Evolutionary conservation across 805 yeast species (phyloP).

Genomic region (Barnettozyma siamensis): DNA sequence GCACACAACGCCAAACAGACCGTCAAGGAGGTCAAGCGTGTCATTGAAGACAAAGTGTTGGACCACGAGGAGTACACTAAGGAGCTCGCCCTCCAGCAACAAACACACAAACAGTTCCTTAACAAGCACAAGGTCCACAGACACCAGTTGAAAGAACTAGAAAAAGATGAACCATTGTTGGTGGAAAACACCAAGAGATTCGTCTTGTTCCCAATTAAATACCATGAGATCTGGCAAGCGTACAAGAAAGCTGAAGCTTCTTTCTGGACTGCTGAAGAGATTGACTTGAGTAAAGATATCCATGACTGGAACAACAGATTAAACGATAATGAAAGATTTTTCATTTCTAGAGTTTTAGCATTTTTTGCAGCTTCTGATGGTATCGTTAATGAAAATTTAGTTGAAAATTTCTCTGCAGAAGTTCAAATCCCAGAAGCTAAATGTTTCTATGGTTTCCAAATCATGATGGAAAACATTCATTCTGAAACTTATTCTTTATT

Average conservation of each 20-base stretch:
- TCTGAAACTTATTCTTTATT: slow-evolving; percentile 94
- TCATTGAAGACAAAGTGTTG: slow-evolving; percentile 7
- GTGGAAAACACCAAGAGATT: slow-evolving; percentile 81
- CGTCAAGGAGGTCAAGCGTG: background rate
- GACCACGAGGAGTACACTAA: slow-evolving; percentile 3
- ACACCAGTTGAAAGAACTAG: slow-evolving; percentile 64
- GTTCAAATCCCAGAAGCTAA: slow-evolving; percentile 97
- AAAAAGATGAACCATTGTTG: slow-evolving; percentile 85
- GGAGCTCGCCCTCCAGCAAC: slow-evolving; percentile 19
- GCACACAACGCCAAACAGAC: slow-evolving; percentile 34
- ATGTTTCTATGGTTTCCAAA: slow-evolving; percentile 98
- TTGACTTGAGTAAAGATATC: slow-evolving; percentile 86
- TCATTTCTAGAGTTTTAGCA: slow-evolving; percentile 88
- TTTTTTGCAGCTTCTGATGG: slow-evolving; percentile 99
- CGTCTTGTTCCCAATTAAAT: slow-evolving; percentile 92
- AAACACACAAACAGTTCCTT: slow-evolving; percentile 53
- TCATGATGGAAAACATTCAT: slow-evolving; percentile 99
- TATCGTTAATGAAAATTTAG: slow-evolving; percentile 94
- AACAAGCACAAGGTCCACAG: slow-evolving; percentile 63
- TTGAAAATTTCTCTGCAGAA: slow-evolving; percentile 95
- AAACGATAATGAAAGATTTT: slow-evolving; percentile 88
- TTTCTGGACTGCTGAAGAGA: slow-evolving; percentile 99
- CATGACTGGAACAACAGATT: slow-evolving; percentile 89
- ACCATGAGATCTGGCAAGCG: slow-evolving; percentile 98
- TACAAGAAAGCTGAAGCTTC: slow-evolving; percentile 99